Conservation (phyloP, 1,284 basidiomycete genomes). For the Grifola frondosa region DNA sequence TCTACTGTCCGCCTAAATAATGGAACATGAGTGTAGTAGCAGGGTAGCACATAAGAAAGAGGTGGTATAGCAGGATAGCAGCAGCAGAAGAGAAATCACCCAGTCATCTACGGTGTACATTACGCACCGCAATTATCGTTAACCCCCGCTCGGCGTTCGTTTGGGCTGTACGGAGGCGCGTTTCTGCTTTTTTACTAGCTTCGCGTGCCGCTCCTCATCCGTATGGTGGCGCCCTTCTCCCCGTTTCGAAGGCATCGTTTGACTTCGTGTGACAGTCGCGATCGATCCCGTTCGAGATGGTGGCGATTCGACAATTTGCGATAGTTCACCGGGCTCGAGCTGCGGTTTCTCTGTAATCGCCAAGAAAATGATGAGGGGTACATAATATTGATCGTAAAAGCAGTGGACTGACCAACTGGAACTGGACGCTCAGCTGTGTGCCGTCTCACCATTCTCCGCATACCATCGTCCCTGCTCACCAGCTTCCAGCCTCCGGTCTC, state of each 20-base stretch:
- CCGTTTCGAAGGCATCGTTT: slow-evolving; percentile 56
- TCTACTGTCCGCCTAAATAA: not conserved
- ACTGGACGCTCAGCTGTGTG: slow-evolving; percentile 41
- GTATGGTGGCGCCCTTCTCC: slow-evolving; percentile 16
- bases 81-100: not conserved
- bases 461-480: slow-evolving; percentile 24
- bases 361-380: not conserved
- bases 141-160: slow-evolving; percentile 16
- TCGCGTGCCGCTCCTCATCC: slow-evolving; percentile 40
- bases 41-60: slow-evolving; percentile 4
- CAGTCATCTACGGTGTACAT: too few relatives aligned
- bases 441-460: slow-evolving; percentile 45
- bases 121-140: too few relatives aligned
- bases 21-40: slow-evolving; percentile 3
- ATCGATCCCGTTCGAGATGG: slow-evolving; percentile 28
- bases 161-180: slow-evolving; percentile 35
- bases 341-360: slow-evolving; percentile 22
- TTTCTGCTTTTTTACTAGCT: slow-evolving; percentile 51
- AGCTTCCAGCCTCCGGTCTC: slow-evolving; percentile 49
- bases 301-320: slow-evolving; percentile 45
- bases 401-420: not conserved
- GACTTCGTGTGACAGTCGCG: slow-evolving; percentile 53
- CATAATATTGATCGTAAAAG: slow-evolving; percentile 2
- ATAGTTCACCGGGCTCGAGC: slow-evolving; percentile 31
- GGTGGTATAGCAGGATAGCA: slow-evolving; percentile 2